phyloP scores from a whole-genome alignment of 2,329 filamentous ascomycete genomes.

The Penicillium psychrosexuale region DNA sequence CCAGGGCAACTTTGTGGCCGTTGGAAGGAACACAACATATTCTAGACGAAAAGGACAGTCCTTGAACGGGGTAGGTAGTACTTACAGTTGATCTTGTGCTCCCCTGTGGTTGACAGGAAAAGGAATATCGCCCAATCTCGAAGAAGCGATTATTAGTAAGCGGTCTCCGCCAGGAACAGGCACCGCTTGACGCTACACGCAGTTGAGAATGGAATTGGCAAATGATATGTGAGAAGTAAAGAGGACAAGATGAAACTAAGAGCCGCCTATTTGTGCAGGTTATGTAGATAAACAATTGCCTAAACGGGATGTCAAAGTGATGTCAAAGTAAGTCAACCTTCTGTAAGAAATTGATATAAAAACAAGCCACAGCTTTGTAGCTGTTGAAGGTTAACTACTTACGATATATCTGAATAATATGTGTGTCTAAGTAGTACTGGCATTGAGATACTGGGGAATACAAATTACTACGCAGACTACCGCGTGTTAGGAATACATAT shows the following conservation, averaged over 20 bases:
- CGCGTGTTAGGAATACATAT: background rate
- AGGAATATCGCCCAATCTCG: background rate
- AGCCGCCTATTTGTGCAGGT: background rate
- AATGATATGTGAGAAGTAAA: background rate
- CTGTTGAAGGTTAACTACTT: background rate
- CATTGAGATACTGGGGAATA: background rate
- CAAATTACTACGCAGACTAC: background rate
- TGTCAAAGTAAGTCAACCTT: background rate
- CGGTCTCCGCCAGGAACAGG: slow-evolving; percentile 1
- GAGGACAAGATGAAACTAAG: background rate
- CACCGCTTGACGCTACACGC: background rate
- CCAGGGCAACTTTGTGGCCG: background rate
- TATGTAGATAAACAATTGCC: background rate
- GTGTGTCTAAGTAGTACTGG: background rate
- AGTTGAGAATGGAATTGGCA: background rate
- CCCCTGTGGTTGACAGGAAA: background rate
- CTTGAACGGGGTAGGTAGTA: background rate
- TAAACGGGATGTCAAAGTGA: background rate
- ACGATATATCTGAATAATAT: background rate
- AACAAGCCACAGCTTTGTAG: background rate
- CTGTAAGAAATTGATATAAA: background rate
- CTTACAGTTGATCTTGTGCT: slow-evolving; percentile 3
- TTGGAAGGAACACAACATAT: background rate
- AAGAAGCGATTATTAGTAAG: slow-evolving; percentile 1
- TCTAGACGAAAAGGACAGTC: background rate